These are phyloP conservation scores for Phytophthora constricta DNA, from an alignment of 352 stramenopile genomes.

Conservation along the genomic window DNA sequence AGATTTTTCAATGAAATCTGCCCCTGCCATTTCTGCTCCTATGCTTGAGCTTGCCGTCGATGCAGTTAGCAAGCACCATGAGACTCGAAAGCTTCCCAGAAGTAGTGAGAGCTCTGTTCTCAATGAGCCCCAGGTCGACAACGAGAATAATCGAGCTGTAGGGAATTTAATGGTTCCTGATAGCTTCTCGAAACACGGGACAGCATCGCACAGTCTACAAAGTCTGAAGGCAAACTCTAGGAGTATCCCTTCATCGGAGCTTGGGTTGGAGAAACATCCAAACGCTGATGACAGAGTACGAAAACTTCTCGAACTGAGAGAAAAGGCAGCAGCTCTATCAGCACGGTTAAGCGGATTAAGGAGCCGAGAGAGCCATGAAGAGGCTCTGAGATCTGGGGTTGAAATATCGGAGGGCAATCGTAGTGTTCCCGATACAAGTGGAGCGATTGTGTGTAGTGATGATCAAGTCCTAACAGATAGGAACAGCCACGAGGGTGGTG, in stretches of 20 bases:
- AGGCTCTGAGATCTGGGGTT: background rate
- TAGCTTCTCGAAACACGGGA: background rate
- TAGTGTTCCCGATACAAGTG: background rate
- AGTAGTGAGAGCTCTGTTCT: constrained; percentile 12
- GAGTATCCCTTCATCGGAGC: background rate
- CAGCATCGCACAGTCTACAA: background rate
- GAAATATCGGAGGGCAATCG: background rate
- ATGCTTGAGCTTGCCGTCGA: background rate
- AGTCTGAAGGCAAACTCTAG: background rate
- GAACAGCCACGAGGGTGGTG: background rate
- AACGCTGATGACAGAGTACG: constrained; percentile 19
- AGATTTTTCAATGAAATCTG: background rate
- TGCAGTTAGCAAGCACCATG: background rate
- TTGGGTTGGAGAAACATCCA: background rate
- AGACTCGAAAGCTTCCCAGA: background rate
- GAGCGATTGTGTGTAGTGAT: background rate
- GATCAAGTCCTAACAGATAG: background rate
- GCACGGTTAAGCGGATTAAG: constrained; percentile 27
- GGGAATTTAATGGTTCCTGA: constrained; percentile 16
- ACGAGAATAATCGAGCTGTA: constrained; percentile 29
- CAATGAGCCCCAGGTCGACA: constrained; percentile 9
- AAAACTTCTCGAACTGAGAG: constrained; percentile 36
- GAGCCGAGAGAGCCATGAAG: constrained; percentile 8
- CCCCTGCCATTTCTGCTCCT: background rate
- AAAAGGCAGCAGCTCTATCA: constrained; percentile 31